Base-by-base conservation (phyloP, 2,329 filamentous ascomycete species). In the Fusarium agapanthi region DNA sequence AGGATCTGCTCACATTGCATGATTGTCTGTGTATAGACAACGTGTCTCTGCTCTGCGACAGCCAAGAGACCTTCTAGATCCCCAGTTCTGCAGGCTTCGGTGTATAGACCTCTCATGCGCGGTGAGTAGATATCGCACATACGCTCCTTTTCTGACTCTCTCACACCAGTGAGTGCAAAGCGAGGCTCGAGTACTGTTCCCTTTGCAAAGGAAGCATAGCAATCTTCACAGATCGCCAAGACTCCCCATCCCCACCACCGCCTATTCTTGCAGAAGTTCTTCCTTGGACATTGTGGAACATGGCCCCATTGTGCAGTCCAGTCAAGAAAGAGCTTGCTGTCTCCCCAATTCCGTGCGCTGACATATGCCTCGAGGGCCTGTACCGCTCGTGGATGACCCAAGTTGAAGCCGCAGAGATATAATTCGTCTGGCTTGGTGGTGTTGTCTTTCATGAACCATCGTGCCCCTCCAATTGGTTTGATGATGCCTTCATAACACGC, bases 81-180 rank as follows among this genome's bases (percentile, higher is more conserved):
- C 2, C 56, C 69, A 8, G 73, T 59, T 11, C 47, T 43, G 50
- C 81, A 81, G 6, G 81, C 80, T 30, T 79, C 72, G 3, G 60
- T 63, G 67, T 81, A 83, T 1, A 82, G 54, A 1, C 65, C 53
- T 12, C 82, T 79, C 78, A 84, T 83, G 16, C 81, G 81, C 30
- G 77, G 74, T 10, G 80, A 82, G 63, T 81, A 84, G 47, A 83
- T 67, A 50, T 83, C 81, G 68, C 82, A 83, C 75, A 83, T 80
- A 6, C 72, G 67, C 40, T 64, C 37, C 0, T 58, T 65, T 64
- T 61, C 44, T 1, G 75, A 48, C 1, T 77, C 67, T 5, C 63
- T 38, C 5, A 63, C 54, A 10, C 79, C 77, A 4, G 70, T 72
- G 22, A 82, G 68, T 4, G 71, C 69, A 75, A 82, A 83, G 4